Evolutionary conservation across 2,329 filamentous ascomycete genomes (phyloP).

Genomic region (Coniochaeta sp.): DNA sequence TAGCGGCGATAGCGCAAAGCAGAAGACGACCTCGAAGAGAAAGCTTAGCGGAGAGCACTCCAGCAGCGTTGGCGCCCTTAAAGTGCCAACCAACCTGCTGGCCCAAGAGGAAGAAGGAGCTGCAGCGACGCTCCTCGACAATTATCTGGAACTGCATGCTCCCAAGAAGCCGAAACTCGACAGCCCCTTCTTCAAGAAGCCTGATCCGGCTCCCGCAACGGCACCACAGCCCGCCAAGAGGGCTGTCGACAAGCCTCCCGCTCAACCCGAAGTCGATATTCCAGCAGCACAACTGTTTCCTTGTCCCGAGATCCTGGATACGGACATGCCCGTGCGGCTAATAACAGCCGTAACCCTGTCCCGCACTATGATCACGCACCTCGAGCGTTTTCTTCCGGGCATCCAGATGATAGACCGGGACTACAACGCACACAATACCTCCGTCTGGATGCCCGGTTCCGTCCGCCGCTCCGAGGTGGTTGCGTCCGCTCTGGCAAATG

Average conservation of each 20-base stretch:
- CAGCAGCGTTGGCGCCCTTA: not conserved
- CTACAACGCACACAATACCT: slow-evolving; percentile 16
- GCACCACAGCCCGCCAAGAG: not conserved
- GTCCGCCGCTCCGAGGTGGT: slow-evolving; percentile 11
- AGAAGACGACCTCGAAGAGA: not conserved
- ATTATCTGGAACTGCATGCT: slow-evolving; percentile 18
- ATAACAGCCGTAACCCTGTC: slow-evolving; percentile 18
- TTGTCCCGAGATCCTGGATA: slow-evolving; percentile 12
- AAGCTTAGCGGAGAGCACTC: not conserved
- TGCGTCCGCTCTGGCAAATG: slow-evolving; percentile 34
- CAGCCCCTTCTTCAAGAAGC: slow-evolving; percentile 12
- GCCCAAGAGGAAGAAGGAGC: not conserved
- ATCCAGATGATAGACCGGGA: slow-evolving; percentile 21
- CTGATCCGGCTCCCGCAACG: not conserved
- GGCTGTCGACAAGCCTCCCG: not conserved
- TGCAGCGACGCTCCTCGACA: slow-evolving; percentile 13
- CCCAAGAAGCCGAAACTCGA: slow-evolving; percentile 15
- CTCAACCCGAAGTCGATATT: not conserved
- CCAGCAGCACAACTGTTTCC: not conserved
- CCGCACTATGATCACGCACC: slow-evolving; percentile 8
- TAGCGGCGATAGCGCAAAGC: not conserved
- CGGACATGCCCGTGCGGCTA: slow-evolving; percentile 9
- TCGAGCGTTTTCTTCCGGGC: slow-evolving; percentile 15
- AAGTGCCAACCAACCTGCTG: not conserved
- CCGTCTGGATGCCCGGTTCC: slow-evolving; percentile 14